Evolutionary conservation across 352 stramenopile genomes (phyloP).

Genomic region (Halophytophthora polymorphica): DNA sequence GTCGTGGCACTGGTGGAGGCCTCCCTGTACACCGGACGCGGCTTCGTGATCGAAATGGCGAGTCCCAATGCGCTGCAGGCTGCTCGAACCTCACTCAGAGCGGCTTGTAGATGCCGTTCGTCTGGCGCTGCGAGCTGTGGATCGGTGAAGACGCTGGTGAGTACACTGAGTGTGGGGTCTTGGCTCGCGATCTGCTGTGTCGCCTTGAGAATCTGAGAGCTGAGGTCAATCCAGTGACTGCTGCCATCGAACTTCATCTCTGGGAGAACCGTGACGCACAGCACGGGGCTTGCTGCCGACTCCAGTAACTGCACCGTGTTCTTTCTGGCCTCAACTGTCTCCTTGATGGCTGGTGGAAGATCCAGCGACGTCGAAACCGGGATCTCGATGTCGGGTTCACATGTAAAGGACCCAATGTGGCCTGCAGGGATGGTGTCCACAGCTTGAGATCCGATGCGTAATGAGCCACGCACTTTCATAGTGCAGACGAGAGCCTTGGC

Average conservation of each 20-base stretch:
- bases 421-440: not conserved
- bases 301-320: not conserved
- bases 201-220: not conserved
- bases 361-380: too few relatives aligned
- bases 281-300: not conserved
- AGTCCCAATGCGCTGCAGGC: not conserved
- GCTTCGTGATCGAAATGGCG: not conserved
- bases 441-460: not conserved
- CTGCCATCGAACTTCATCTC: not conserved
- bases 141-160: not conserved
- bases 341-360: too few relatives aligned
- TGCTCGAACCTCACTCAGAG: not conserved
- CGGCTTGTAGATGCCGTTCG: not conserved
- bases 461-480: not conserved
- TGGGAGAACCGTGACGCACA: not conserved
- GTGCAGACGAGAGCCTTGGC: not conserved
- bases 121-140: not conserved
- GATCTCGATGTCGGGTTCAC: not conserved
- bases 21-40: not conserved
- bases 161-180: not conserved
- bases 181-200: not conserved
- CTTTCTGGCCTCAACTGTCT: not conserved
- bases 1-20: not conserved
- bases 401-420: not conserved
- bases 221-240: not conserved